Base-by-base conservation (phyloP, 768 basidiomycete genomes). In the Suillus spraguei region DNA sequence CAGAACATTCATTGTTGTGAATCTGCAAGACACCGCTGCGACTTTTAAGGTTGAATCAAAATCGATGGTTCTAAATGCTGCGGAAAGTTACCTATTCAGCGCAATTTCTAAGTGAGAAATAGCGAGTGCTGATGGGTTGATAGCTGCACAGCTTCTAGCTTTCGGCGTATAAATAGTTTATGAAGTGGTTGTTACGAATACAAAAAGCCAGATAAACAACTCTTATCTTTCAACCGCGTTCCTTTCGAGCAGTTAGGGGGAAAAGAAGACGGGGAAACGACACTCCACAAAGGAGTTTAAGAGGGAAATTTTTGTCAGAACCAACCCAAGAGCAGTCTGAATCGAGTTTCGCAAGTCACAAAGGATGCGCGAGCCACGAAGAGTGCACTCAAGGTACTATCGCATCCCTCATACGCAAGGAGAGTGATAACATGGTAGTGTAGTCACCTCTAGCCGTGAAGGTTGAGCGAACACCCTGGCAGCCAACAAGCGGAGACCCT, bases 271-370 rank as follows among this genome's bases (percentile, higher is more conserved):
- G 22, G 50, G 50, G 17, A 60, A 28, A 47, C 1, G 50, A 49
- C 16, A 42, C 63, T 35, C 60, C 54, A n/a, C 56, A 36, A 65
- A 63, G 56, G 49, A 63, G 47, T 39, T 42, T 52, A 59, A 44
- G 28, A 5, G 41, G 49, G n/a, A n/a, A n/a, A n/a, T n/a, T n/a
- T n/a, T n/a, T n/a, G 22, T 55, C 59, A 59, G 56, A 50, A 60
- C 64, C 65, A 64, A 63, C n/a, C 50, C 63, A 39, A 66, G 63
- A 66, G 53, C 65, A 74, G 70, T 76, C 74, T 74, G 73, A 74
- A 72, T 72, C 72, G 72, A 68, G 74, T 76, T 74, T 59, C 70
- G 66, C 74, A 32, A 20, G 64, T 22, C 62, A 46, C 62, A 8
- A 24, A 61, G 52, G 35, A 56, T 62, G 55, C 67, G 42, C 36